Evolutionary conservation across 192 early-diverging fungal genomes (phyloP), one percentile per base, ranked within the genome.

Genomic region (Entophlyctis luteolus): DNA sequence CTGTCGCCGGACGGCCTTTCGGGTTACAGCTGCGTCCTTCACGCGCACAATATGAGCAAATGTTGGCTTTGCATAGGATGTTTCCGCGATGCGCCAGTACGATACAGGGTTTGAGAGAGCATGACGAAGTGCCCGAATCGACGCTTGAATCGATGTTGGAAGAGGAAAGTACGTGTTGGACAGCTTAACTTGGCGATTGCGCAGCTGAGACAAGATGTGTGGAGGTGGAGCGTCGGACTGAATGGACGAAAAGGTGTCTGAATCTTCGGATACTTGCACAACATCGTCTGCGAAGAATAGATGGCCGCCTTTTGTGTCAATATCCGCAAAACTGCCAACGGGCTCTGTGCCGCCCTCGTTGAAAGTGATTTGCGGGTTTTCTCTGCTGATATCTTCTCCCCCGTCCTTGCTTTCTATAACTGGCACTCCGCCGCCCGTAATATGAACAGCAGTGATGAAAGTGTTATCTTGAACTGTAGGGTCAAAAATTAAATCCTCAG

Each of bases 401-500:
- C n/a, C 10, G n/a, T 42, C 39, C n/a, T 42, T 8, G n/a, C n/a
- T 42, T 42, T 8, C 10, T 12, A n/a, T 12, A 12, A 42, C n/a
- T 42, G 8, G 39, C 39, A 42, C 8, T 37, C 22, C 35, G 23
- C 58, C 50, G 4, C 71, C 75, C 18, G 81, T 81, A 36, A 84
- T 84, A 66, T 84, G 79, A 0, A 84, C 81, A n/a, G 79, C 73
- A 1, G 83, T 85, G 3, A 85, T 27, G 55, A 85, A 85, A 22
- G 83, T 84, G 12, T 62, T 27, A 39, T 84, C 81, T 22, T 59
- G 31, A n/a, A 55, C 66, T 16, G 57, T 33, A 4, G 75, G 73
- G 55, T 78, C 71, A 65, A 77, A 83, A n/a, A n/a, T n/a, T n/a
- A n/a, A n/a, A n/a, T n/a, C n/a, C n/a, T n/a, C n/a, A n/a, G n/a